Evolutionary conservation across 2,329 filamentous ascomycete genomes (phyloP).

Genomic region (Rhinocladiella similis): DNA sequence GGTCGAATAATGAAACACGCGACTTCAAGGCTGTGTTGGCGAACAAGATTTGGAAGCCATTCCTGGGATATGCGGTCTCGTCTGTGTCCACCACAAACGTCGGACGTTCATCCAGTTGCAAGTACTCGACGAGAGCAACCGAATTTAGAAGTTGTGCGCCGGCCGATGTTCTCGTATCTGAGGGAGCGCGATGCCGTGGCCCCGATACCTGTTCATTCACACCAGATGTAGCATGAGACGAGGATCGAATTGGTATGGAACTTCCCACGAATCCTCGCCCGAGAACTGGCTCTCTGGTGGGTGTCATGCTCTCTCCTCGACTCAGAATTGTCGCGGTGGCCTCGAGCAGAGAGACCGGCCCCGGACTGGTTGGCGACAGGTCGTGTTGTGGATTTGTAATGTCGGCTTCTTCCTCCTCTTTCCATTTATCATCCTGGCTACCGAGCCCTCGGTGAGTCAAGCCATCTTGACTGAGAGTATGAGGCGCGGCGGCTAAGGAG

Average conservation of each 20-base stretch:
- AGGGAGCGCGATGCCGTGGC: conserved; percentile 48
- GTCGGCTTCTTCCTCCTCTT: conserved; percentile 10
- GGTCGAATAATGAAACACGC: conserved; percentile 55
- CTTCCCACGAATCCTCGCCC: conserved; percentile 1
- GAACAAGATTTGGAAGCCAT: conserved; percentile 63
- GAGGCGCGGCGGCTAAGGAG: neutral
- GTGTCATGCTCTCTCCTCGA: conserved; percentile 8
- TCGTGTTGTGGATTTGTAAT: neutral
- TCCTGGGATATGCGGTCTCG: conserved; percentile 56
- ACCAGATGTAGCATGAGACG: neutral
- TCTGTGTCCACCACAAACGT: conserved; percentile 73
- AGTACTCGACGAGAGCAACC: conserved; percentile 68
- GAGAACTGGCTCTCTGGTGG: conserved; percentile 1
- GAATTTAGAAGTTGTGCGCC: conserved; percentile 60
- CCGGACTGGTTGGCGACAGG: neutral
- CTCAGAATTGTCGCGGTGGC: conserved; percentile 10
- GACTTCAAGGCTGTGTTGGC: conserved; percentile 67
- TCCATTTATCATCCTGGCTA: conserved; percentile 11
- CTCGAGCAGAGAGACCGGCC: conserved; percentile 13
- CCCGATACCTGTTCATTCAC: neutral
- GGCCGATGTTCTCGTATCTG: conserved; percentile 49
- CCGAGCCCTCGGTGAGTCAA: conserved; percentile 4
- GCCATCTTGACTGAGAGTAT: neutral
- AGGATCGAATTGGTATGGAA: conserved; percentile 17
- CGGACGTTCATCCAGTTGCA: conserved; percentile 75